These are phyloP conservation scores for Alternaria angustiovoidea DNA, from an alignment of 2,329 filamentous ascomycete species.

Conservation along the genomic window DNA sequence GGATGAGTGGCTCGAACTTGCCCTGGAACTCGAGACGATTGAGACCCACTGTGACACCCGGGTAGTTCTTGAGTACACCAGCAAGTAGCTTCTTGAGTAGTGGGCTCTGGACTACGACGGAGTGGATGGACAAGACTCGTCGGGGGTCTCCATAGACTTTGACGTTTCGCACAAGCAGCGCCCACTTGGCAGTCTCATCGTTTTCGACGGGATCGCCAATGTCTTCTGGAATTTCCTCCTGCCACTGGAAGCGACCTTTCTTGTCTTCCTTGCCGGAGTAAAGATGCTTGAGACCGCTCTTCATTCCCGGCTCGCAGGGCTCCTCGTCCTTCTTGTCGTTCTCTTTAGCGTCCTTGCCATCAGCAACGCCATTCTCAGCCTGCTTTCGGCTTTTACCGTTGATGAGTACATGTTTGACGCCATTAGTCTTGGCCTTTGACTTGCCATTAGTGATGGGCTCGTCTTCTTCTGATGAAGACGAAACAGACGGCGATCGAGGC, in stretches of 20 bases:
- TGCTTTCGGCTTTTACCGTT: constrained; percentile 18
- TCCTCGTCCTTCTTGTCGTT: constrained; percentile 21
- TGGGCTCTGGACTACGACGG: constrained; percentile 71
- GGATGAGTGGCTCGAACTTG: constrained; percentile 71
- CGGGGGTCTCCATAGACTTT: constrained; percentile 59
- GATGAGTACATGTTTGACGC: constrained; percentile 21
- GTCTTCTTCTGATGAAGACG: constrained; percentile 11
- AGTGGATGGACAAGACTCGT: constrained; percentile 68
- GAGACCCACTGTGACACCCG: constrained; percentile 68
- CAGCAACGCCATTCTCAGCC: neutral
- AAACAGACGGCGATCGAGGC: neutral
- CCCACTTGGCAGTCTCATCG: constrained; percentile 67
- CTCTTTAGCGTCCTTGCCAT: constrained; percentile 9
- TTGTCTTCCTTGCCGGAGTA: constrained; percentile 58
- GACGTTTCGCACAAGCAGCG: constrained; percentile 55
- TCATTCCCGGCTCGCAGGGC: constrained; percentile 47
- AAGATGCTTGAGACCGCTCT: constrained; percentile 55
- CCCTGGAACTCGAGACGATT: constrained; percentile 68
- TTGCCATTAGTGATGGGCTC: neutral
- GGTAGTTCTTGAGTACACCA: constrained; percentile 65
- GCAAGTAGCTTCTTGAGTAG: constrained; percentile 66
- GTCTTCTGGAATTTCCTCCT: constrained; percentile 46
- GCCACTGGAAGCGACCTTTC: constrained; percentile 46
- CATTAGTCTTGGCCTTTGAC: constrained; percentile 9
- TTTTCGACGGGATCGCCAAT: constrained; percentile 61